A percentile compares a stretch with the other conserved stretches of the same genome.
phyloP scores from a whole-genome alignment of 495 filamentous ascomycete species.

The Talaromyces adpressus region DNA sequence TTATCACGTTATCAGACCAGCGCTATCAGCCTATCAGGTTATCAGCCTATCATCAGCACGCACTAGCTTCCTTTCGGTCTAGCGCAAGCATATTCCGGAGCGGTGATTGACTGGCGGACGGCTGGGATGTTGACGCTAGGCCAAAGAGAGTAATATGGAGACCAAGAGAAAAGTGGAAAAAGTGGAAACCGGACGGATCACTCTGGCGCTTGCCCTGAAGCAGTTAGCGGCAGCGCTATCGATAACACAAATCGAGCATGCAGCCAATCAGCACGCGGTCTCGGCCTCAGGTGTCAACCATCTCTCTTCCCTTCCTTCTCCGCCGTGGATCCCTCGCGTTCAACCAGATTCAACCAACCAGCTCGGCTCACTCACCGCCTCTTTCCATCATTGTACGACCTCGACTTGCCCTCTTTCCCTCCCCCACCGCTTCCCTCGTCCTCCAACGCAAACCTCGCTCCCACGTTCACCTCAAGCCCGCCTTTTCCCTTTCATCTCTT shows the following conservation, averaged over 20 bases:
- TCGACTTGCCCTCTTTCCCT: not conserved
- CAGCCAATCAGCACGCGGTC: constrained; percentile 1
- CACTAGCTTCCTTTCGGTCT: not conserved
- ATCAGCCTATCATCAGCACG: not conserved
- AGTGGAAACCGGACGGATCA: not conserved
- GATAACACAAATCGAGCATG: constrained; percentile 2
- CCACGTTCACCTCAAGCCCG: constrained; percentile 7
- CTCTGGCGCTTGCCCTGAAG: constrained; percentile 24
- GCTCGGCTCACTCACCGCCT: constrained; percentile 36
- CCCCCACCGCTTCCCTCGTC: constrained; percentile 28
- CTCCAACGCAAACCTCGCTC: constrained; percentile 21
- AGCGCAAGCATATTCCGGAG: not conserved
- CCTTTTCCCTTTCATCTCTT: constrained; percentile 13
- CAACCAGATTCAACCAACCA: constrained; percentile 5
- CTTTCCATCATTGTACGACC: constrained; percentile 22
- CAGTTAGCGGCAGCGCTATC: constrained; percentile 16
- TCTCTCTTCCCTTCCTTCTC: constrained; percentile 8
- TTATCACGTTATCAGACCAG: not conserved
- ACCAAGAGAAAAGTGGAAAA: not conserved
- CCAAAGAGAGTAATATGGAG: not conserved
- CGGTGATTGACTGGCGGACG: not conserved
- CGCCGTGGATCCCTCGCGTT: constrained; percentile 11
- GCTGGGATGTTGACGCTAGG: not conserved
- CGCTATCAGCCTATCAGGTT: not conserved
- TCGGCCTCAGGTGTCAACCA: constrained; percentile 6